Base-by-base conservation (phyloP, 306 rosid genomes). In the Casuarina glauca region DNA sequence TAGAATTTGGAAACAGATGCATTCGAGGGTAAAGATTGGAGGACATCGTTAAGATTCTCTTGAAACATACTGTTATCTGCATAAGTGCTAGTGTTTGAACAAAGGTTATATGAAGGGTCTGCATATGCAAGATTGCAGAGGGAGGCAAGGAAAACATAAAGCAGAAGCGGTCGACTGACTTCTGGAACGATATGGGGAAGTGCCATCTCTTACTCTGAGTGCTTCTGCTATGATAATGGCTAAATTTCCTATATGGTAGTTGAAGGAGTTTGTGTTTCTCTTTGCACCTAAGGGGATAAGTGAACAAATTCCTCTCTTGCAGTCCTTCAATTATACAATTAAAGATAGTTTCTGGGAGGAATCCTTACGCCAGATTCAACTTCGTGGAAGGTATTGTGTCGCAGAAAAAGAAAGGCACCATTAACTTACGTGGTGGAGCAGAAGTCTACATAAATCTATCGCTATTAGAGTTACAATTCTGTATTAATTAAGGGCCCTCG, bases 1-100 rank as follows among this genome's bases (percentile, higher is more conserved):
- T 72, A 55, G 67, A 38, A 83, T 61, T 80, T 86, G 63, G 78
- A 78, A 74, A 39, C 19, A 67, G 76, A 87, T 79, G 45, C 77
- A 32, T 79, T 81, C 36, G 79, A 74, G 39, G 87, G 64, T n/a
- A 84, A 53, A 74, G 80, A 76, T 3, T 1, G 26, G 16, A 84
- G 74, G 9, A 84, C 66, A 54, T 41, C 63, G 10, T 26, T 70
- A 36, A 87, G 86, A 72, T 84, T 87, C 74, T 70, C 20, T 2
- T 73, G 39, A 71, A 76, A 76, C 63, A 73, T 39, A 73, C 82
- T 76, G 12, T 42, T 73, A 4, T 62, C 64, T 70, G 70, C 50
- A 67, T 78, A 72, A 8, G 12, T 76, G 58, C 61, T 62, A 45
- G 60, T 78, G 69, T 70, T 72, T 71, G 81, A 74, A 84, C 88